phyloP scores from a whole-genome alignment of 768 basidiomycete species.

The Suillus placidus region DNA sequence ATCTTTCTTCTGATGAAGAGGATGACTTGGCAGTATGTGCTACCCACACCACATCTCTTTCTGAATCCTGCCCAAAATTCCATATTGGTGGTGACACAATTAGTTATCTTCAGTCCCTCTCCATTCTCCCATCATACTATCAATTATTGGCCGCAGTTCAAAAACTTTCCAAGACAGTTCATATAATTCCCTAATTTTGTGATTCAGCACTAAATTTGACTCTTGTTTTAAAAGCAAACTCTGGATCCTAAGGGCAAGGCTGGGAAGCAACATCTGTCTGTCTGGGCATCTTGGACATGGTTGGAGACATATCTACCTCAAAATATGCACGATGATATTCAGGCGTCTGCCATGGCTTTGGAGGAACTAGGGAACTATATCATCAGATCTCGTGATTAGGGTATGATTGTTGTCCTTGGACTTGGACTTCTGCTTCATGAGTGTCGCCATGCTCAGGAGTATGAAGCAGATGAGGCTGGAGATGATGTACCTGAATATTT shows the following conservation, averaged over 20 bases:
- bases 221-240: background rate
- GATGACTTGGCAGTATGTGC: background rate
- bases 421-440: background rate
- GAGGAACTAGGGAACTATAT: background rate
- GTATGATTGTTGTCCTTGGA: background rate
- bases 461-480: background rate
- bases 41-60: background rate
- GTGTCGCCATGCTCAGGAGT: background rate
- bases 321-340: background rate
- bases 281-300: background rate
- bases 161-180: background rate
- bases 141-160: background rate
- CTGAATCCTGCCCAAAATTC: background rate
- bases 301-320: background rate
- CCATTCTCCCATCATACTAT: background rate
- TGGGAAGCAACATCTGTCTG: background rate
- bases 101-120: background rate
- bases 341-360: background rate
- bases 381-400: background rate
- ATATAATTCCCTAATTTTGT: background rate
- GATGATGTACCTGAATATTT: background rate
- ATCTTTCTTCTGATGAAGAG: background rate
- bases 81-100: background rate
- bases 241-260: background rate
- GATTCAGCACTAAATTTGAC: background rate